A percentile compares a stretch with the other conserved stretches of the same genome.
phyloP scores from a whole-genome alignment of 345 rosid genomes.

The Acer yangbiense region DNA sequence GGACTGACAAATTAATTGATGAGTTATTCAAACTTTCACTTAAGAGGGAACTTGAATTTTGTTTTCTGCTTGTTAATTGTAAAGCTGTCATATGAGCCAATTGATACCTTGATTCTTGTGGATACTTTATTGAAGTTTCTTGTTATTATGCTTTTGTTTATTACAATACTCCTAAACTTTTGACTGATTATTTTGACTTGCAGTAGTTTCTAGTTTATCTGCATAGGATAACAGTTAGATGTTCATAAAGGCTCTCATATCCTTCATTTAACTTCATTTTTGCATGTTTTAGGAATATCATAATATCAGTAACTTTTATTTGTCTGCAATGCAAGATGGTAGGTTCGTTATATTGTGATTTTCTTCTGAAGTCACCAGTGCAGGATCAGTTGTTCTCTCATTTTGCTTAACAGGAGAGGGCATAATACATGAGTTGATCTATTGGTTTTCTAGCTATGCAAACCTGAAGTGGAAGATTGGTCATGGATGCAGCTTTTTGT shows the following conservation, averaged over 20 bases:
- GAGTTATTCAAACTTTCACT: slow-evolving; percentile 25
- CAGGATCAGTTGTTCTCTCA: neutral
- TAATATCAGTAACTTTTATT: neutral
- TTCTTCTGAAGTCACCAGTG: neutral
- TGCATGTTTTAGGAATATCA: neutral
- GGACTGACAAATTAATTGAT: slow-evolving; percentile 29
- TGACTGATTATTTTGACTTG: neutral
- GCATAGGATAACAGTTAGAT: neutral
- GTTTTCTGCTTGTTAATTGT: slow-evolving; percentile 23
- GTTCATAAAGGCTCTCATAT: neutral
- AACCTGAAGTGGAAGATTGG: slow-evolving; percentile 1
- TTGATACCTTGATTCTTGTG: neutral
- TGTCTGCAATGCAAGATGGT: neutral
- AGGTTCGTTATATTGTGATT: neutral
- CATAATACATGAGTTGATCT: neutral
- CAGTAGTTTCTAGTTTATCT: neutral
- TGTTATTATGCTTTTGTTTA: neutral
- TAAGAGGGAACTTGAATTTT: slow-evolving; percentile 20
- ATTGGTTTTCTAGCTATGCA: neutral
- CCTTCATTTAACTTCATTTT: neutral
- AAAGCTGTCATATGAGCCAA: slow-evolving; percentile 14
- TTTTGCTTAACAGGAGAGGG: neutral
- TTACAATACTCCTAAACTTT: neutral
- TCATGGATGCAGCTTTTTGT: slow-evolving; percentile 3
- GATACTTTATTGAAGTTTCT: neutral